These are phyloP conservation scores for Pestalotiopsis sp. DNA, from an alignment of 2,329 filamentous ascomycete species.

Conservation along the genomic window DNA sequence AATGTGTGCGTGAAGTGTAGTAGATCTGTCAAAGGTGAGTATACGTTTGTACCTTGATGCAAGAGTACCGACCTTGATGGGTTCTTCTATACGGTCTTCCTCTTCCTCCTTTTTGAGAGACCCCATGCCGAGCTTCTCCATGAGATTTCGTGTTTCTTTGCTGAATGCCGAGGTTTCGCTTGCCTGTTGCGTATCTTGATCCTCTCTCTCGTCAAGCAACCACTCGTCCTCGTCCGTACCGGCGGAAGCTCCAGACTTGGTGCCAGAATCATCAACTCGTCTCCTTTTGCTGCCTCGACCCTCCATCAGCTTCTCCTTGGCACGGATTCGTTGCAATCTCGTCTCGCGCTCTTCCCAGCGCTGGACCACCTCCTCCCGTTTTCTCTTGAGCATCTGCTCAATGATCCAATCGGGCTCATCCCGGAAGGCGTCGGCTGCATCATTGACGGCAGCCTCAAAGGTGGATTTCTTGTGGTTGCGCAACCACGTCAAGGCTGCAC, in stretches of 20 bases:
- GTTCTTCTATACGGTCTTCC: slow-evolving; percentile 50
- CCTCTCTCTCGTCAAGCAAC: slow-evolving; percentile 69
- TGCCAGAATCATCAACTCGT: slow-evolving; percentile 38
- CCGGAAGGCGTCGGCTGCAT: slow-evolving; percentile 45
- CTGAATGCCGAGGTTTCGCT: slow-evolving; percentile 61
- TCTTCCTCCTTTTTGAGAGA: slow-evolving; percentile 32
- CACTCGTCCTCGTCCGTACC: slow-evolving; percentile 67
- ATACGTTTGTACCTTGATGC: slow-evolving; percentile 10
- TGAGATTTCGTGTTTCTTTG: slow-evolving; percentile 72
- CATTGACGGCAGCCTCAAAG: slow-evolving; percentile 55
- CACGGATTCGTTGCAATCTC: slow-evolving; percentile 66
- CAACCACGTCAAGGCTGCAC: slow-evolving; percentile 88
- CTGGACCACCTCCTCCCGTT: slow-evolving; percentile 64
- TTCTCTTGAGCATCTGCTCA: slow-evolving; percentile 72
- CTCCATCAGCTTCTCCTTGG: slow-evolving; percentile 62
- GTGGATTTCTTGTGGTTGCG: slow-evolving; percentile 70
- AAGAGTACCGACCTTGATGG: slow-evolving; percentile 61
- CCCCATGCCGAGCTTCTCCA: slow-evolving; percentile 65
- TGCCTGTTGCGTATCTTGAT: slow-evolving; percentile 38
- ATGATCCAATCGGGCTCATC: slow-evolving; percentile 86
- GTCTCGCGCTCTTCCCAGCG: slow-evolving; percentile 74
- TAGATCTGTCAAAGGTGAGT: slow-evolving; percentile 59
- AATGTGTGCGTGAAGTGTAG: slow-evolving; percentile 92
- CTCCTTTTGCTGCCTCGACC: slow-evolving; percentile 49
- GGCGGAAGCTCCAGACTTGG: slow-evolving; percentile 33